phyloP scores from a whole-genome alignment of 257 asterid genomes.

The Penstemon newberryi region DNA sequence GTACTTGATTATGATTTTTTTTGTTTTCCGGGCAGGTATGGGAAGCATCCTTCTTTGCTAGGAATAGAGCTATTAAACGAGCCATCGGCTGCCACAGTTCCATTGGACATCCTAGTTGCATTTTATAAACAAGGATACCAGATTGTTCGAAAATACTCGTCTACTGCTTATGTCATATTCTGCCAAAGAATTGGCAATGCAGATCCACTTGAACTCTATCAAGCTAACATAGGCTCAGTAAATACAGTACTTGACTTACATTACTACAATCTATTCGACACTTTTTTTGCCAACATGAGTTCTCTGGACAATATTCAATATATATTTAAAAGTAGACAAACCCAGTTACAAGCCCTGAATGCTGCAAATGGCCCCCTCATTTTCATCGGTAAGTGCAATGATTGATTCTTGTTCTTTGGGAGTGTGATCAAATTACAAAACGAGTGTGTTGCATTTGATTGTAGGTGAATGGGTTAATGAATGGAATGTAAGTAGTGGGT shows the following conservation, averaged over 20 bases:
- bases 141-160: constrained; percentile 61
- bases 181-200: constrained; percentile 77
- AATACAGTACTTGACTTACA: constrained; percentile 76
- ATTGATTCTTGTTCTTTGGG: background rate
- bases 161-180: constrained; percentile 69
- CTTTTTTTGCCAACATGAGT: constrained; percentile 55
- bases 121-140: constrained; percentile 68
- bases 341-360: constrained; percentile 63
- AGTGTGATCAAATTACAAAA: too few relatives aligned
- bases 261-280: constrained; percentile 68
- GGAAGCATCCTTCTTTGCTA: constrained; percentile 64
- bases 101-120: constrained; percentile 58
- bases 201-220: constrained; percentile 70
- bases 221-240: constrained; percentile 56
- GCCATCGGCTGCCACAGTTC: constrained; percentile 65
- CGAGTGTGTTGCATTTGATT: background rate
- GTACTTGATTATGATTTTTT: too few relatives aligned
- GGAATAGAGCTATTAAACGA: constrained; percentile 84
- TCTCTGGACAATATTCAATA: constrained; percentile 53
- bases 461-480: constrained; percentile 91
- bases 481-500: constrained; percentile 58
- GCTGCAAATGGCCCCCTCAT: constrained; percentile 71
- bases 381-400: constrained; percentile 51
- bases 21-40: constrained; percentile 49
- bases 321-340: constrained; percentile 53